Conservation (phyloP, 225 moss, liverwort and hornwort genomes). For the Neckera pumila region DNA sequence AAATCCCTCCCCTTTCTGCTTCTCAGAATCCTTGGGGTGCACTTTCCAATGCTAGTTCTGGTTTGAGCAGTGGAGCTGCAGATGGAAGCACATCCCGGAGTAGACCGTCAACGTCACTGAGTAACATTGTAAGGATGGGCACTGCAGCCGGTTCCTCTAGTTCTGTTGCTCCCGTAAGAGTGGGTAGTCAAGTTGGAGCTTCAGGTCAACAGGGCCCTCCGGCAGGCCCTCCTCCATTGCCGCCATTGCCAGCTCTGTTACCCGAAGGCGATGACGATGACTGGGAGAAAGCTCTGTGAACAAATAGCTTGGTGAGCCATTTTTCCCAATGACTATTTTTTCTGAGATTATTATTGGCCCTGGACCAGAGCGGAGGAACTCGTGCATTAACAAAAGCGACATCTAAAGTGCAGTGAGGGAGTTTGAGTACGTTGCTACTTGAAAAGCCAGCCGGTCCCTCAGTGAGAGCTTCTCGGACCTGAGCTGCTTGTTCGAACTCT, state of each 20-base stretch:
- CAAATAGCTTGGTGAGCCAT: neutral
- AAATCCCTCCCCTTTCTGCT: conserved; percentile 39
- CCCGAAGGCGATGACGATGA: conserved; percentile 47
- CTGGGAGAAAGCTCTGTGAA: conserved; percentile 43
- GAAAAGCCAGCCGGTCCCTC: neutral
- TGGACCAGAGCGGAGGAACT: neutral
- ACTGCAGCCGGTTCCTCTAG: neutral
- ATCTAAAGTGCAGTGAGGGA: neutral
- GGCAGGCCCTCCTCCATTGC: neutral
- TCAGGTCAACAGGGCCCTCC: neutral
- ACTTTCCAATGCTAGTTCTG: conserved; percentile 7
- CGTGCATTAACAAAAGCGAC: neutral
- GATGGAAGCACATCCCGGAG: conserved; percentile 10
- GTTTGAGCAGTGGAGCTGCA: neutral
- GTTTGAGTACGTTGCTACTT: neutral
- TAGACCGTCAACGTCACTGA: neutral
- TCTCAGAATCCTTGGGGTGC: conserved; percentile 84
- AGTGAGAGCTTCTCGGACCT: neutral
- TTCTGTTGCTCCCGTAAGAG: neutral
- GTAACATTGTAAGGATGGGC: neutral
- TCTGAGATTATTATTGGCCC: neutral
- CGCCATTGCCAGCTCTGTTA: conserved; percentile 10
- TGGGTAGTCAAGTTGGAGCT: neutral
- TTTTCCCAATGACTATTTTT: neutral
- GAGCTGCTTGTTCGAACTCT: neutral